Percentiles rank a stretch among this genome's conserved stretches.
These are phyloP conservation scores for Petrea volubilis DNA, from an alignment of 257 asterid genomes.

Conservation along the genomic window DNA sequence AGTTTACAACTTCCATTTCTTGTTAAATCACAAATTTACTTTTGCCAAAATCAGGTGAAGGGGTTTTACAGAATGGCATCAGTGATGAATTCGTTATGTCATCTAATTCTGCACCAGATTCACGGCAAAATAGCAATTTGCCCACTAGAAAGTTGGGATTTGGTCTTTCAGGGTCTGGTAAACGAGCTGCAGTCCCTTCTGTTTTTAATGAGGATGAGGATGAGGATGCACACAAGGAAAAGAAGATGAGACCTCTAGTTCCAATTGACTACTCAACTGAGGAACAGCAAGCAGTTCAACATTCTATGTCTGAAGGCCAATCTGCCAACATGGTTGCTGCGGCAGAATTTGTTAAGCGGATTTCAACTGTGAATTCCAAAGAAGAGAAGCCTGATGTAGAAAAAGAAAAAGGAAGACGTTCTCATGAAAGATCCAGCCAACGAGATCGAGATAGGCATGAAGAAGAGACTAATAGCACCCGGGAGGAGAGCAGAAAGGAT, in stretches of 20 bases:
- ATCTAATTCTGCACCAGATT: conserved; percentile 47
- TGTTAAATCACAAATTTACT: conserved; percentile 17
- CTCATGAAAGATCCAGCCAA: conserved; percentile 73
- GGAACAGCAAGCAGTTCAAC: conserved; percentile 61
- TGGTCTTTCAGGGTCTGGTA: conserved; percentile 87
- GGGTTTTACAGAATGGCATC: conserved; percentile 51
- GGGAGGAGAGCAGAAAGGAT: conserved; percentile 67
- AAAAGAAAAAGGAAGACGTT: conserved; percentile 67
- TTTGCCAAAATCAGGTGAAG: conserved; percentile 55
- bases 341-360: conserved; percentile 69
- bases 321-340: conserved; percentile 57
- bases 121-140: conserved; percentile 54
- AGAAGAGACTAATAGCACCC: conserved; percentile 48
- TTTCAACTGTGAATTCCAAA: conserved; percentile 55
- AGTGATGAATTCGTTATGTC: conserved; percentile 47
- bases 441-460: conserved; percentile 74
- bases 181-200: conserved; percentile 89
- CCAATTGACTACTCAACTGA: conserved; percentile 97
- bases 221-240: conserved; percentile 88
- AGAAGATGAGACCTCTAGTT: conserved; percentile 97
- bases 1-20: neutral
- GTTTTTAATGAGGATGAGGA: conserved; percentile 90
- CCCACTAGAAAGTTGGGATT: conserved; percentile 84
- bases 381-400: conserved; percentile 73
- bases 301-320: conserved; percentile 56